These are phyloP conservation scores for Chrysosporium keratinophilum DNA, from an alignment of 2,329 filamentous ascomycete species.

Conservation along the genomic window DNA sequence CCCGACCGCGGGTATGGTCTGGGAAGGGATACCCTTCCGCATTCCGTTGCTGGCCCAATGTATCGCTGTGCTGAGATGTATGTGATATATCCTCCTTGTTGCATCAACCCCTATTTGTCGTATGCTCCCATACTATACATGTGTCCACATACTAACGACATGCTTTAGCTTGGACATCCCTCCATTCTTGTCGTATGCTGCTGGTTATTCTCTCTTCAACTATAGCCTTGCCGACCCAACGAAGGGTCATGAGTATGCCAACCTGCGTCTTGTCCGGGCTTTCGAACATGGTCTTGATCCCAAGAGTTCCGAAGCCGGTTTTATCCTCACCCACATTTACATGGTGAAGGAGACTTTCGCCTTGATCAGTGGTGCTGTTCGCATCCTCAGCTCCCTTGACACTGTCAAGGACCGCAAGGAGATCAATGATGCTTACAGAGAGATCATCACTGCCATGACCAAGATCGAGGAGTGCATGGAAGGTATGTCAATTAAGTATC, in stretches of 20 bases:
- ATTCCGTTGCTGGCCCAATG: constrained; percentile 67
- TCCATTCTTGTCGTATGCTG: constrained; percentile 80
- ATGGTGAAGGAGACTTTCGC: constrained; percentile 83
- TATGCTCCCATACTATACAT: not conserved
- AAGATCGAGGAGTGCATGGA: constrained; percentile 75
- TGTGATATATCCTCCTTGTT: constrained; percentile 35
- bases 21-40: constrained; percentile 61
- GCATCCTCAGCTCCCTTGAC: constrained; percentile 51
- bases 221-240: constrained; percentile 49
- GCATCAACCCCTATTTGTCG: constrained; percentile 13
- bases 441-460: constrained; percentile 53
- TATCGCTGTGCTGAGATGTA: constrained; percentile 76
- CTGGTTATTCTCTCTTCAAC: constrained; percentile 54
- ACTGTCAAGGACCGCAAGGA: constrained; percentile 40
- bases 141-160: constrained; percentile 7
- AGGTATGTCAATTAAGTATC: constrained; percentile 33
- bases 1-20: constrained; percentile 64
- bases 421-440: constrained; percentile 55
- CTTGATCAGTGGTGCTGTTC: constrained; percentile 61
- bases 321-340: constrained; percentile 90
- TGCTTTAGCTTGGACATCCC: constrained; percentile 57
- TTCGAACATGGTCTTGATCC: constrained; percentile 86
- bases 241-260: constrained; percentile 46
- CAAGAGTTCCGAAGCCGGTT: constrained; percentile 80
- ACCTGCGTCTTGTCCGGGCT: constrained; percentile 74